Evolutionary conservation across 2,329 filamentous ascomycete species (phyloP), one percentile per base, ranked within the genome.

Genomic region (Thermothelomyces thermophilus): DNA sequence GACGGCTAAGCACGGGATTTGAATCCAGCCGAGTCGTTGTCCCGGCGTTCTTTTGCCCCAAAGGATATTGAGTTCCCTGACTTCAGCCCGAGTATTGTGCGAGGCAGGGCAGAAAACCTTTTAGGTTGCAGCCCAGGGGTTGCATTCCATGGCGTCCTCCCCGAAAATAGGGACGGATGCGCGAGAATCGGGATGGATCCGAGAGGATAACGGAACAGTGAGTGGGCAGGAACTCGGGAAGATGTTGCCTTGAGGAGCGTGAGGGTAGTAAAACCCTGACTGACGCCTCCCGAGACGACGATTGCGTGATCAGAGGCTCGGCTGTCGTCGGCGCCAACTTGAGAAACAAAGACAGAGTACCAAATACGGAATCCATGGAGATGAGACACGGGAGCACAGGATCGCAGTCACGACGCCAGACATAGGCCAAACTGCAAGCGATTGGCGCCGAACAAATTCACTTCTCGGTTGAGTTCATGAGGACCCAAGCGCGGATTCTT

Each of bases 281-380:
- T 52, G 47, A 54, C 51, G 45, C 35, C 49, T 54, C 46, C 41
- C 17, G 50, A 20, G 16, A 19, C 10, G 43, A 8, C 5, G n/a
- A 54, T 56, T 54, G 54, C 51, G 54, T 56, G 54, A 56, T 56
- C 47, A 31, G 42, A 30, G 19, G 20, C 22, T 34, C 46, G 50
- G 50, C 11, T 53, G 39, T 35, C 41, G 20, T 53, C 47, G 53
- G 53, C 20, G 35, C 30, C 20, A 45, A 35, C 36, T 22, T 35
- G 35, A 41, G 20, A 22, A 16, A 17, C 40, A 20, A 6, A 22
- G 30, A 22, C n/a, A n/a, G n/a, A n/a, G n/a, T n/a, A n/a, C n/a
- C n/a, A n/a, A n/a, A n/a, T n/a, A n/a, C n/a, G n/a, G n/a, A n/a
- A n/a, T n/a, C n/a, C n/a, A n/a, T n/a, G n/a, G n/a, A n/a, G n/a